Evolutionary conservation across 2,329 filamentous ascomycete genomes (phyloP).

Genomic region (Blastomyces parvus): DNA sequence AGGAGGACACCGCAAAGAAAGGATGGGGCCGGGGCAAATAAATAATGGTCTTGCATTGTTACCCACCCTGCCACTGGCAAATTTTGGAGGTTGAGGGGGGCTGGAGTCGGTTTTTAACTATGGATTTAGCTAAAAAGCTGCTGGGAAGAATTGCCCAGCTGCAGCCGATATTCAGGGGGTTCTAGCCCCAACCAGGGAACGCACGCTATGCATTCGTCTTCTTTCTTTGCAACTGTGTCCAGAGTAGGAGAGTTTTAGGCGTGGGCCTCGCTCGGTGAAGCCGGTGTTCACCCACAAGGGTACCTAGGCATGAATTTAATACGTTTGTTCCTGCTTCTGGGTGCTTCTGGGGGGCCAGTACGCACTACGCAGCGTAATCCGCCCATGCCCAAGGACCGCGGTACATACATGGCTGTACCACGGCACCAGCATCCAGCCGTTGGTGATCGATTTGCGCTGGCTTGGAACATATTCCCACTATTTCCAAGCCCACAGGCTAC

Average conservation of each 20-base stretch:
- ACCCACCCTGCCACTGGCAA: neutral
- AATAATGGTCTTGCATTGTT: neutral
- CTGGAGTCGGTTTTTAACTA: neutral
- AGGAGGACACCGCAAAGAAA: neutral
- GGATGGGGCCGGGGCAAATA: neutral
- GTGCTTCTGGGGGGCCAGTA: no score
- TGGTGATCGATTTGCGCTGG: neutral
- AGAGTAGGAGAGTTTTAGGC: no score
- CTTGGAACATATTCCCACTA: neutral
- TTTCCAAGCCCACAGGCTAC: neutral
- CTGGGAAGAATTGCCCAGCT: neutral
- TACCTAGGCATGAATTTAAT: no score
- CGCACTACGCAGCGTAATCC: no score
- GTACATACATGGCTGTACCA: no score
- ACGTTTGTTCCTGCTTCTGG: no score
- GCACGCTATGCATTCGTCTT: no score
- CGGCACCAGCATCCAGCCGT: neutral
- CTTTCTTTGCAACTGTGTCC: no score
- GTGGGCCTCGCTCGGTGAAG: no score
- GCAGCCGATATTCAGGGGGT: conserved; percentile 4
- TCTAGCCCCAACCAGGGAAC: neutral
- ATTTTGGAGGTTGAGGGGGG: neutral
- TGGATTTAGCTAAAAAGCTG: conserved; percentile 1
- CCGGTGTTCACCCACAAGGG: no score
- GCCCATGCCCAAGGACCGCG: no score